Base-by-base conservation (phyloP, 768 basidiomycete species). In the Leccinum boreale region DNA sequence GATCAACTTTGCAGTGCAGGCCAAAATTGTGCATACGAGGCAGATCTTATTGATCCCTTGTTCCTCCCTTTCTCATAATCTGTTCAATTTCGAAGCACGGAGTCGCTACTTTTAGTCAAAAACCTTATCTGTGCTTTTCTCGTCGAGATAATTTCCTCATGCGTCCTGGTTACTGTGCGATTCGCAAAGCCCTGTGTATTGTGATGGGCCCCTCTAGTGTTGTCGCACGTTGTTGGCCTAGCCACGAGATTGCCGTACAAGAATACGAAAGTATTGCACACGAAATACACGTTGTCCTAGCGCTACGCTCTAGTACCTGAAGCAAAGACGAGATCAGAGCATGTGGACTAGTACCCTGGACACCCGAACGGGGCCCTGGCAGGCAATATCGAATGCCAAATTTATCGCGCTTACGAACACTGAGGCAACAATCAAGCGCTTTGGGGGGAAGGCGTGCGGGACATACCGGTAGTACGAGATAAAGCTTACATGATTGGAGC, bases 61-160 rank as follows among this genome's bases (percentile, higher is more conserved):
- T 57, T 51, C 49, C 44, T 52, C 50, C 52, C 28, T 53, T 50
- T 50, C 56, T 62, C 54, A 59, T 51, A 57, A 60, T 46, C 50
- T 28, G 67, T 69, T 66, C 59, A 56, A 65, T 62, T 56, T 57
- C 54, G 65, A 67, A 68, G 62, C 60, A 59, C 62, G 63, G 58
- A 51, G 24, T 56, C 54, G 60, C 65, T 58, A 46, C 59, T 50
- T 67, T 67, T 68, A 68, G 68, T 39, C 52, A 65, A 67, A 68
- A 68, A 68, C 68, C 63, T 65, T 68, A 68, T 67, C 56, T 59
- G 59, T 24, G 51, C 50, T 56, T 62, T 65, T 28, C 67, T 26
- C 60, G 58, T 59, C 44, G 46, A 44, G 53, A 66, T 50, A 54
- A 39, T 62, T 62, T 53, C 65, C 60, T 55, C 53, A 45, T 70